These are phyloP conservation scores for Byssochlamys sp. DNA, from an alignment of 2,329 filamentous ascomycete species.

Conservation along the genomic window DNA sequence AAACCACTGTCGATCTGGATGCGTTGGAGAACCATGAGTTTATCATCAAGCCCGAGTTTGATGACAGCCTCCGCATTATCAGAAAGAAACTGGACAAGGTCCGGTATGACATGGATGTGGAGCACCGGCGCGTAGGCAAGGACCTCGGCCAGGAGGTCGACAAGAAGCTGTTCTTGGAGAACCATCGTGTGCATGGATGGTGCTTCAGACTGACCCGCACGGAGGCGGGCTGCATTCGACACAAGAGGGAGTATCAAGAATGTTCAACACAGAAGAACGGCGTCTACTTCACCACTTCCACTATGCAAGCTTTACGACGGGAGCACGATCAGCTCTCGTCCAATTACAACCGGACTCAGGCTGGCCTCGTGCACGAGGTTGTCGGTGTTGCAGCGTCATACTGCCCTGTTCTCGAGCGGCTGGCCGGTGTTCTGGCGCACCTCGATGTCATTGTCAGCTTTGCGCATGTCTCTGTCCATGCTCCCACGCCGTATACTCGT, in stretches of 20 bases:
- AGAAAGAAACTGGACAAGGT: conserved; percentile 82
- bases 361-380: conserved; percentile 81
- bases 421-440: conserved; percentile 81
- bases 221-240: conserved; percentile 86
- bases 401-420: conserved; percentile 78
- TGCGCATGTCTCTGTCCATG: conserved; percentile 85
- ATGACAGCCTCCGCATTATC: conserved; percentile 78
- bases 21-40: conserved; percentile 95
- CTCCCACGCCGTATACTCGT: conserved; percentile 80
- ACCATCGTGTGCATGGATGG: conserved; percentile 90
- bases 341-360: conserved; percentile 91
- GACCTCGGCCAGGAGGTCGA: conserved; percentile 88
- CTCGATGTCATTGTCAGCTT: conserved; percentile 92
- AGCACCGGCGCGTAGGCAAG: conserved; percentile 64
- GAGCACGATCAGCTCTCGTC: conserved; percentile 90
- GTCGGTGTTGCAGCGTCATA: conserved; percentile 90
- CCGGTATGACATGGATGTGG: conserved; percentile 68
- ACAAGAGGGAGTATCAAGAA: conserved; percentile 81
- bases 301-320: conserved; percentile 67
- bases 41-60: conserved; percentile 97
- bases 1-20: conserved; percentile 91
- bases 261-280: conserved; percentile 98
- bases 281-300: conserved; percentile 89
- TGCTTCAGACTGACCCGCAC: conserved; percentile 86
- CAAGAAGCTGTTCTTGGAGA: conserved; percentile 97